Evolutionary conservation across 805 yeast species (phyloP), one percentile per base, ranked within the genome.

Genomic region (Ogataea siamensis): DNA sequence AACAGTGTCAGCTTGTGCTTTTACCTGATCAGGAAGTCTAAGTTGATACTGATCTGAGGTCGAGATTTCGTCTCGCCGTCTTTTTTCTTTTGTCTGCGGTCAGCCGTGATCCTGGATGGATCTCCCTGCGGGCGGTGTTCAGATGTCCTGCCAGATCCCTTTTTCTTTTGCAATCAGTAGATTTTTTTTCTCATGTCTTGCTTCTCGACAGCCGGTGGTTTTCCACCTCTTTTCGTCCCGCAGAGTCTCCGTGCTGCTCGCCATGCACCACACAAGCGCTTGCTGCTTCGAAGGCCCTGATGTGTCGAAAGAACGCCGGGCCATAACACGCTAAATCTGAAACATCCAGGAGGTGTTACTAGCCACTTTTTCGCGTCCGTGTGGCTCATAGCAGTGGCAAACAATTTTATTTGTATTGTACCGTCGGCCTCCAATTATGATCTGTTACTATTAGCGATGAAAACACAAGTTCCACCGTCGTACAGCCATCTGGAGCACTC

Each of bases 401-500:
- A 11, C n/a, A 22, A 24, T 18, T 18, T 4, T 31, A 20, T 7
- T 10, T 12, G n/a, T 26, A 25, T 26, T 25, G n/a, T n/a, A 22
- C 32, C 42, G 34, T 28, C 24, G 24, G 40, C 31, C 43, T 16
- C 21, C 26, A 15, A 29, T 31, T 31, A 37, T 37, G 35, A 26
- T 16, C 31, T n/a, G 28, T 23, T 15, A 16, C 20, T 26, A 25
- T 29, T 24, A 24, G 14, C 32, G 15, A 43, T 43, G 44, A 37
- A 27, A 32, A 43, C 43, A 5, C 43, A 43, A 28, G 38, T 43
- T 22, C 47, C 47, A 20, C 39, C 37, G 20, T 43, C 47, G 7
- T 43, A 43, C 25, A 46, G 45, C 31, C 48, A 46, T 23, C 46
- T 58, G 18, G 47, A 49, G 34, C 59, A 53, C 35, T 71, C 78